Evolutionary conservation across 768 basidiomycete genomes (phyloP).

Genomic region (Lepiota brunneoincarnata): DNA sequence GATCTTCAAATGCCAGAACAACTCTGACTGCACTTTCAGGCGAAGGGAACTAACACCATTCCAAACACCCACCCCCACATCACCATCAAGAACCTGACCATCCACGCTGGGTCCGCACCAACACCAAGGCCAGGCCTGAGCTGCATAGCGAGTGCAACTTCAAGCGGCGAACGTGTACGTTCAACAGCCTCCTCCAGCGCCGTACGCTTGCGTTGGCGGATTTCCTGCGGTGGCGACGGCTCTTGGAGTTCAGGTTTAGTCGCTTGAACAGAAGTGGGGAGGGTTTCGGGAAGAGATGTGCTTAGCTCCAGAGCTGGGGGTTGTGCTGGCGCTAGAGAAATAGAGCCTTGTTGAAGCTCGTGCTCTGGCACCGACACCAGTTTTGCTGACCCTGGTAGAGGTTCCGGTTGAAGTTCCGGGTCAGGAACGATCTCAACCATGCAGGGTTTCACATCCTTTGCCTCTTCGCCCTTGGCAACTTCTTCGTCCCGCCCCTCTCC

Average conservation of each 20-base stretch:
- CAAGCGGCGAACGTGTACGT: conserved; percentile 41
- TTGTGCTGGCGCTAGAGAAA: not conserved
- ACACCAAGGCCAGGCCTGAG: conserved; percentile 67
- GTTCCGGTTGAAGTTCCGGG: not conserved
- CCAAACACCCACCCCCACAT: conserved; percentile 78
- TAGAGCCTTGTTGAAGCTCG: not conserved
- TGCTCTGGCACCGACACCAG: not conserved
- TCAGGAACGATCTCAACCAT: not conserved
- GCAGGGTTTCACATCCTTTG: not conserved
- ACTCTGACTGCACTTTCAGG: not conserved
- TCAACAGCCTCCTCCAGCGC: conserved; percentile 8
- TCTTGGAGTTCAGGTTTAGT: conserved; percentile 7
- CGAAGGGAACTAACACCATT: conserved; percentile 28
- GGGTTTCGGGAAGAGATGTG: conserved; percentile 26
- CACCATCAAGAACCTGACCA: conserved; percentile 76
- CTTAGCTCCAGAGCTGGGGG: conserved; percentile 11
- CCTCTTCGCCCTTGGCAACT: conserved; percentile 17
- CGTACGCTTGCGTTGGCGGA: conserved; percentile 4
- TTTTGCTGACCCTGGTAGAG: not conserved
- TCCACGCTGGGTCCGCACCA: conserved; percentile 75
- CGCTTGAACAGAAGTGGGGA: conserved; percentile 19
- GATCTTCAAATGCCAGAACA: not conserved
- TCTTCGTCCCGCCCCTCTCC: not conserved
- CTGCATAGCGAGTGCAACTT: conserved; percentile 77
- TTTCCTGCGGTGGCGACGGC: conserved; percentile 11